phyloP scores from a whole-genome alignment of 2,329 filamentous ascomycete species.

The Colletotrichum costaricense region DNA sequence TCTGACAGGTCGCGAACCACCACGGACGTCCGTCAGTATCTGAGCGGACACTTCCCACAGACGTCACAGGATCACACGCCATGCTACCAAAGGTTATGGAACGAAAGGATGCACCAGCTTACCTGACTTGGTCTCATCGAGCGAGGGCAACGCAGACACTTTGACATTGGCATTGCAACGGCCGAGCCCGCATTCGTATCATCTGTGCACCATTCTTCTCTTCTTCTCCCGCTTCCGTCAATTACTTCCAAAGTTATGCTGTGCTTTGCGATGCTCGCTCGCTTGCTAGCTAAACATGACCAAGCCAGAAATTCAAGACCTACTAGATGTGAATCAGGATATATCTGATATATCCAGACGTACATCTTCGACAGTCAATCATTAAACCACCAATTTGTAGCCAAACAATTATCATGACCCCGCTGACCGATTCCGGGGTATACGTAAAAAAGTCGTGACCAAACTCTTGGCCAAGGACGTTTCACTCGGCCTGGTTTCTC shows the following conservation, averaged over 20 bases:
- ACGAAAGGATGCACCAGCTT: not conserved
- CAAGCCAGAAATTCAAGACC: not conserved
- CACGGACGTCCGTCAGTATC: slow-evolving; percentile 20
- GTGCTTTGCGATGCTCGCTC: not conserved
- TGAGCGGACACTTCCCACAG: not conserved
- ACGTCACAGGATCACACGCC: slow-evolving; percentile 1
- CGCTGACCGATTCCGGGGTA: not conserved
- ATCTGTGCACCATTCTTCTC: not conserved
- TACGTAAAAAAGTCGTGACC: not conserved
- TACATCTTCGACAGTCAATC: not conserved
- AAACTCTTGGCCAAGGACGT: slow-evolving; percentile 51
- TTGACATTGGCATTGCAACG: not conserved
- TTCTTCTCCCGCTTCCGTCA: not conserved
- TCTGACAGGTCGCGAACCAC: not conserved
- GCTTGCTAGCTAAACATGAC: not conserved
- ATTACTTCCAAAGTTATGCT: not conserved
- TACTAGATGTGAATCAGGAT: too few relatives aligned
- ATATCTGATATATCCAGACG: not conserved
- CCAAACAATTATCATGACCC: not conserved
- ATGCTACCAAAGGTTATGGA: not conserved
- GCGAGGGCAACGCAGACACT: not conserved
- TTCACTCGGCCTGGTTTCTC: slow-evolving; percentile 51
- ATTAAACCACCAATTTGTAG: not conserved
- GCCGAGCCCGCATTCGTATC: not conserved
- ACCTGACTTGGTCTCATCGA: not conserved